Evolutionary conservation across 2,329 filamentous ascomycete species (phyloP), one percentile per base, ranked within the genome.

Genomic region (Diaporthe citri): DNA sequence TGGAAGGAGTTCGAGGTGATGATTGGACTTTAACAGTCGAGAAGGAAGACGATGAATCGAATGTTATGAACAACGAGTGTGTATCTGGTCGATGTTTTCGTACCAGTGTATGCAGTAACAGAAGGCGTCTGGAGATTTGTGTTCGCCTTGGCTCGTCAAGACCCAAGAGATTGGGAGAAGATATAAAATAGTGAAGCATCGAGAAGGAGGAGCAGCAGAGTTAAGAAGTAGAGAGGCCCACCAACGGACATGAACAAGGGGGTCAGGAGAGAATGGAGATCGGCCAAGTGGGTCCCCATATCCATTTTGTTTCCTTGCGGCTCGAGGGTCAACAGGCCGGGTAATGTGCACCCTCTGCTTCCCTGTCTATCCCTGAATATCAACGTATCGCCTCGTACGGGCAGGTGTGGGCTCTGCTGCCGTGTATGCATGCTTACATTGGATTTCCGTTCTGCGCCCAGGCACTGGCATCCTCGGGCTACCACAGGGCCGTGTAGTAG

Each of bases 291-390:
- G 71, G 36, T 64, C 59, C 62, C 39, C 51, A 43, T 43, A 59
- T 72, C 74, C 62, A 73, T 72, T 72, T 70, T 75, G 56, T 62
- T 73, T 67, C 70, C 43, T 67, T 64, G 71, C 17, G 60, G 69
- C 43, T 55, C 22, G 55, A 57, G 67, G 67, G 71, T 48, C 72
- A 55, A 31, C 15, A 74, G 41, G 22, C 36, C 20, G 17, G 36
- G 57, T 8, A 31, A 34, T 31, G 17, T 64, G 46, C 34, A 57
- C 55, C 34, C 39, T 64, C 52, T 71, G 34, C 41, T 25, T 66
- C 74, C 72, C 34, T 46, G 72, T 74, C 52, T 22, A 76, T 76
- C 74, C 74, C 74, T 76, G 74, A 76, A 55, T 76, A 76, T 76
- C 74, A 76, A 48, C 56, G 41, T 51, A 41, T 60, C 15, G 59